Percentiles rank a stretch among this genome's conserved stretches.
Conservation (phyloP, 257 asterid species). For the Craterostigma plantagineum region DNA sequence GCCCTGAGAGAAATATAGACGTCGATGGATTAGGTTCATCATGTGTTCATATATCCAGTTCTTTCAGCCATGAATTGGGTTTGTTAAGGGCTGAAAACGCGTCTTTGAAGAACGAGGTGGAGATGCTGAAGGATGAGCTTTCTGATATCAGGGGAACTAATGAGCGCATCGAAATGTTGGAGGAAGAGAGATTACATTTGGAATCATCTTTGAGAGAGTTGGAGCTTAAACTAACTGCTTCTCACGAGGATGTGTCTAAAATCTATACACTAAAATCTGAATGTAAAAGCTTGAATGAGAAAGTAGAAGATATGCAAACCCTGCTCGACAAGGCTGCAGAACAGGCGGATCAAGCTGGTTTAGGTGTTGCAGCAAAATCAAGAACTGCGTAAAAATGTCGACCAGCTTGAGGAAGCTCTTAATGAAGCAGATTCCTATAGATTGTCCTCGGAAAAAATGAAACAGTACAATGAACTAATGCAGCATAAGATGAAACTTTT, state of each 20-base stretch:
- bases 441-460: slow-evolving; percentile 72
- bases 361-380: slow-evolving; percentile 75
- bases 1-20: slow-evolving; percentile 14
- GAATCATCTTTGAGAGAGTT: slow-evolving; percentile 52
- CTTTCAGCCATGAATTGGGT: slow-evolving; percentile 40
- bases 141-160: slow-evolving; percentile 39
- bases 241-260: slow-evolving; percentile 51
- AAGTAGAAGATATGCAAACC: slow-evolving; percentile 54
- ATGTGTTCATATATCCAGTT: slow-evolving; percentile 17
- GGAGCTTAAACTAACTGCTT: slow-evolving; percentile 50
- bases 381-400: slow-evolving; percentile 72
- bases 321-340: slow-evolving; percentile 53
- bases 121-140: slow-evolving; percentile 41
- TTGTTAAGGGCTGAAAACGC: slow-evolving; percentile 45
- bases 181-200: slow-evolving; percentile 48
- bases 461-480: slow-evolving; percentile 55
- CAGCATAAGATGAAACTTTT: slow-evolving; percentile 62
- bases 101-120: slow-evolving; percentile 53
- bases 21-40: slow-evolving; percentile 18
- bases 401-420: slow-evolving; percentile 66
- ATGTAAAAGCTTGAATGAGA: slow-evolving; percentile 48
- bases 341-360: slow-evolving; percentile 61
- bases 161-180: slow-evolving; percentile 41
- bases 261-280: slow-evolving; percentile 43
- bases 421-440: slow-evolving; percentile 52